Evolutionary conservation across 345 rosid genomes (phyloP).

Genomic region (Corymbia maculata): DNA sequence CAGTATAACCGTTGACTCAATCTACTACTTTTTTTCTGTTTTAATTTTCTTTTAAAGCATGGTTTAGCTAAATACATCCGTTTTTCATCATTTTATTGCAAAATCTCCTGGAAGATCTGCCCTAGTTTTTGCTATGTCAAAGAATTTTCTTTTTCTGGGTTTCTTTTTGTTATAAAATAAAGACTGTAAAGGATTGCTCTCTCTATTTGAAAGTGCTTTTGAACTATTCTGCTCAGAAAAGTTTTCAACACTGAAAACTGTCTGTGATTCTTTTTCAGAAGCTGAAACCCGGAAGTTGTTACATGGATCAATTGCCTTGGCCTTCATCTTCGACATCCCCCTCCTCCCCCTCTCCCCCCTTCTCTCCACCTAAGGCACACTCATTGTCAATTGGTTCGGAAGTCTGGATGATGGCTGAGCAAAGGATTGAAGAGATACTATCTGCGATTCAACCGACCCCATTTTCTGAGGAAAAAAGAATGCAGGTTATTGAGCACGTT

Average conservation of each 20-base stretch:
- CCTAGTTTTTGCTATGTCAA: neutral
- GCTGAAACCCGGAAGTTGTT: slow-evolving; percentile 13
- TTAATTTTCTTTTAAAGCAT: neutral
- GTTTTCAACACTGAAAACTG: slow-evolving; percentile 4
- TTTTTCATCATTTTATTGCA: neutral
- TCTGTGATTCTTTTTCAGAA: slow-evolving; percentile 3
- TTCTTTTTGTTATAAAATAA: neutral
- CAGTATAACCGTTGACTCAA: neutral
- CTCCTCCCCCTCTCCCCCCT: slow-evolving; percentile 18
- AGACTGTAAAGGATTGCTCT: neutral
- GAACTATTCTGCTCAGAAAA: neutral
- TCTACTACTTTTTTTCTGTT: neutral
- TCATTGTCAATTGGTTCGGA: slow-evolving; percentile 42
- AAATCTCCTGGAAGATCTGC: neutral
- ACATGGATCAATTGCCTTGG: slow-evolving; percentile 46
- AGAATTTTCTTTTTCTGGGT: neutral
- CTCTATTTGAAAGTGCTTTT: neutral
- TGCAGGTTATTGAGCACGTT: slow-evolving; percentile 48
- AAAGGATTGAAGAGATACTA: slow-evolving; percentile 67
- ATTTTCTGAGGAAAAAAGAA: slow-evolving; percentile 60
- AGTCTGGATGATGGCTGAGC: slow-evolving; percentile 65
- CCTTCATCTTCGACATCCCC: slow-evolving; percentile 19
- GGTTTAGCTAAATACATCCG: neutral
- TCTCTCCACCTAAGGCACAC: slow-evolving; percentile 18
- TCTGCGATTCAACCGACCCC: slow-evolving; percentile 48